Base-by-base conservation (phyloP, 2,329 filamentous ascomycete genomes). In the Colletotrichum tamarilloi region DNA sequence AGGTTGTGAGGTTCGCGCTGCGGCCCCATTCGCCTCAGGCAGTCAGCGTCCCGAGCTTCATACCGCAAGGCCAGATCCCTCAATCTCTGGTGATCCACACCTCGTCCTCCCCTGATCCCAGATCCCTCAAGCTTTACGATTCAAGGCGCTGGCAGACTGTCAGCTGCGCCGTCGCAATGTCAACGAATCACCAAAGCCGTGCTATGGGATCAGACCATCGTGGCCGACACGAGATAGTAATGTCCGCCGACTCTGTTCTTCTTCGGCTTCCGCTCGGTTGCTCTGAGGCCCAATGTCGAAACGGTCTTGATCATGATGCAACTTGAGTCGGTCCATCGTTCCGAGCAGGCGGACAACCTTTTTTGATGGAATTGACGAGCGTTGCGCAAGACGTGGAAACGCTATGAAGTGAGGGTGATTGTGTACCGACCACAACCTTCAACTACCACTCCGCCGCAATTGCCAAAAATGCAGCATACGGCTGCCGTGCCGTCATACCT, bases 181-280 rank as follows among this genome's bases (percentile, higher is more conserved):
- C 46, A 68, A 59, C 46, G 68, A 74, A 58, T 72, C 62, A 72
- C 52, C 28, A 46, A 63, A 74, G 52, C 60, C 32, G 60, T 62
- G 67, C 71, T 62, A 72, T 72, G 72, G 28, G 58, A 72, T 72
- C 72, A 72, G 67, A 68, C 62, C 68, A 72, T 64, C 24, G 19
- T 38, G 24, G 52, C 28, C 38, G 60, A 73, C 46, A 62, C 67
- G 49, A 70, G 55, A n/a, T 56, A n/a, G 4, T 53, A 49, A 73
- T 42, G 56, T 58, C 56, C 56, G 55, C 60, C 14, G 58, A 60
- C 6, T 69, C 53, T 64, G 42, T 46, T 32, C 70, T 42, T 69
- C 66, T 53, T 56, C 46, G 49, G 42, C 42, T 26, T 49, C 19
- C 24, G 49, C 64, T 59, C 53, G 19, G 65, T 58, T 22, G 60